phyloP scores from a whole-genome alignment of 148 eudicot genomes.

The Euryodendron excelsum region DNA sequence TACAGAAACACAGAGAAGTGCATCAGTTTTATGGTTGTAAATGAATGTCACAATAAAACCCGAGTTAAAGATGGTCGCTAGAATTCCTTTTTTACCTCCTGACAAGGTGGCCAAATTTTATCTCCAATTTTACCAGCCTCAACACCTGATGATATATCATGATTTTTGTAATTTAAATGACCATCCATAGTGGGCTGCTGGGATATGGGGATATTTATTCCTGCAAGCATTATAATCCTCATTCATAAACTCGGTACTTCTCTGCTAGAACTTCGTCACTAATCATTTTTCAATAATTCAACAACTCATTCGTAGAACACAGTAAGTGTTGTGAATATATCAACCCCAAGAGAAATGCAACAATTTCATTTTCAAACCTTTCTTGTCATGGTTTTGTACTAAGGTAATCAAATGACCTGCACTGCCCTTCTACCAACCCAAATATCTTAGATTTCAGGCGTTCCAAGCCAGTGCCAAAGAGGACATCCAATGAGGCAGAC shows the following conservation, averaged over 20 bases:
- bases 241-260: not conserved
- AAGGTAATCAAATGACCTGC: not conserved
- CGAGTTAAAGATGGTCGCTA: not conserved
- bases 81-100: not conserved
- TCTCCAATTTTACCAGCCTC: not conserved
- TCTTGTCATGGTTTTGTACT: not conserved
- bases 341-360: not conserved
- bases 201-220: not conserved
- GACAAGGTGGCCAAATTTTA: not conserved
- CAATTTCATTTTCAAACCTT: not conserved
- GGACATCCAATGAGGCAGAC: not conserved
- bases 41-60: not conserved
- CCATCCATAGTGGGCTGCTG: not conserved
- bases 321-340: not conserved
- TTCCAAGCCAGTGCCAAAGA: constrained; percentile 1
- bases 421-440: not conserved
- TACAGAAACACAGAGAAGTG: not conserved
- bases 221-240: not conserved
- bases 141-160: not conserved
- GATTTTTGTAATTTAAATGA: not conserved
- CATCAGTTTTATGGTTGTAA: constrained; percentile 4
- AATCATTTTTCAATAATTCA: not conserved
- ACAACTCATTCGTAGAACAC: not conserved
- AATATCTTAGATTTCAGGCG: not conserved
- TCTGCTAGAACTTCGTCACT: not conserved